phyloP scores from a whole-genome alignment of 352 stramenopile genomes.

The Pythium phragmitis region DNA sequence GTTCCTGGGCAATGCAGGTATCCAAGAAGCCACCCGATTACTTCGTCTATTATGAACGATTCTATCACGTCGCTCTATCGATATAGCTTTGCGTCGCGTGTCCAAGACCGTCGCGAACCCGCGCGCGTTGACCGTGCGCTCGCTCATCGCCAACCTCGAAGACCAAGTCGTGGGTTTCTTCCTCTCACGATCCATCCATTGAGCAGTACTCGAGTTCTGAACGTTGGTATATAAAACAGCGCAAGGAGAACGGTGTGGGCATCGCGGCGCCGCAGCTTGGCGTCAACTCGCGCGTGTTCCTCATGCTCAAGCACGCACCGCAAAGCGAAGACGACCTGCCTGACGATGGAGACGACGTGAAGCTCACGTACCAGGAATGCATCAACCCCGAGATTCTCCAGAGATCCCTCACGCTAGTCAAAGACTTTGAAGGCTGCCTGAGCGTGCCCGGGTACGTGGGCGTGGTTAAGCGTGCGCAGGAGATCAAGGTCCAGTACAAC shows the following conservation, averaged over 20 bases:
- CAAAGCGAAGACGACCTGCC: conserved; percentile 54
- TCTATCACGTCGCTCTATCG: not conserved
- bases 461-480: conserved; percentile 55
- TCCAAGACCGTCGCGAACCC: conserved; percentile 68
- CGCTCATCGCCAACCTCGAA: conserved; percentile 61
- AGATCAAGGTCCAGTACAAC: conserved; percentile 70
- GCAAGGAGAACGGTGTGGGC: conserved; percentile 63
- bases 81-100: conserved; percentile 54
- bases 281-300: conserved; percentile 77
- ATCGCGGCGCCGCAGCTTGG: conserved; percentile 77
- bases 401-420: conserved; percentile 57
- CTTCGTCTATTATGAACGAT: not conserved
- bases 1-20: conserved; percentile 73
- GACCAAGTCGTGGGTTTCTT: conserved; percentile 49
- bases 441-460: conserved; percentile 82
- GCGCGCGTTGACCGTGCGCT: conserved; percentile 42
- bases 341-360: conserved; percentile 15
- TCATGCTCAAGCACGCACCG: conserved; percentile 76
- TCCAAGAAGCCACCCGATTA: conserved; percentile 2
- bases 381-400: conserved; percentile 47
- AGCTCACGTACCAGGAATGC: conserved; percentile 69
- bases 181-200: not conserved
- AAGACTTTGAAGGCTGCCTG: conserved; percentile 85
- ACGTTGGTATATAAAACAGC: conserved; percentile 29
- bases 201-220: not conserved